Percentiles rank a stretch among this genome's conserved stretches.
Evolutionary conservation across 2,329 filamentous ascomycete genomes (phyloP).

Genomic region (Fonsecaea monophora): DNA sequence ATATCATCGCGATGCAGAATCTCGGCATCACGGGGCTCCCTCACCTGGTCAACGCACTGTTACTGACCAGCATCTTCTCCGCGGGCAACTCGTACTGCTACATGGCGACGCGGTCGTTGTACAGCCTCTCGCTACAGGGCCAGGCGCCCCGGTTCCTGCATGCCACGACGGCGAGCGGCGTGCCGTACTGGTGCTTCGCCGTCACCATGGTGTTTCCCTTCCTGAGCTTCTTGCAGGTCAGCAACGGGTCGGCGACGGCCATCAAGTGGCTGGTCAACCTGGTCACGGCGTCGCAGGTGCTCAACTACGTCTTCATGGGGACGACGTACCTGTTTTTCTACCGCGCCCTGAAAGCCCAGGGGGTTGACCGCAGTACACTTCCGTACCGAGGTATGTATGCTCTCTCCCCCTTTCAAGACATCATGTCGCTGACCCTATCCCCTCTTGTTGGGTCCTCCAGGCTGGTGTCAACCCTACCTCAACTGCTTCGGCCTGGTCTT

Average conservation of each 20-base stretch:
- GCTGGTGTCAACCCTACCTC: conserved; percentile 67
- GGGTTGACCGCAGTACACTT: conserved; percentile 68
- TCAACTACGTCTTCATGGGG: conserved; percentile 72
- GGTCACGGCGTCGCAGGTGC: conserved; percentile 56
- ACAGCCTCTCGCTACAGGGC: conserved; percentile 61
- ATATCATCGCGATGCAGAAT: conserved; percentile 67
- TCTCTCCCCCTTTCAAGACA: neutral
- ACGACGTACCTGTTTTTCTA: conserved; percentile 73
- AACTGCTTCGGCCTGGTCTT: conserved; percentile 60
- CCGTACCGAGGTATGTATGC: conserved; percentile 65
- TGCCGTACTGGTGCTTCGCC: conserved; percentile 73
- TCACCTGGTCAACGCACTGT: conserved; percentile 62
- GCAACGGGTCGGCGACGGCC: conserved; percentile 66
- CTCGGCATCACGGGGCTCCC: conserved; percentile 61
- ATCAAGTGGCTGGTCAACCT: conserved; percentile 53
- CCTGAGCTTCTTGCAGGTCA: conserved; percentile 75
- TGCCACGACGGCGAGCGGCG: conserved; percentile 64
- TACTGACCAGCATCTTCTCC: conserved; percentile 44
- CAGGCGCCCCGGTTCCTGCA: conserved; percentile 55
- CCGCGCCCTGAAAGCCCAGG: conserved; percentile 70
- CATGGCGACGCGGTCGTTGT: conserved; percentile 68
- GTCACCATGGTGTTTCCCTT: conserved; percentile 69
- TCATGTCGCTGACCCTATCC: neutral
- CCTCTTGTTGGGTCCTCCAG: conserved; percentile 41
- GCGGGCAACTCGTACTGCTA: conserved; percentile 63